These are phyloP conservation scores for Leptomonas seymouri DNA, from an alignment of 208 protist genomes.

Conservation along the genomic window DNA sequence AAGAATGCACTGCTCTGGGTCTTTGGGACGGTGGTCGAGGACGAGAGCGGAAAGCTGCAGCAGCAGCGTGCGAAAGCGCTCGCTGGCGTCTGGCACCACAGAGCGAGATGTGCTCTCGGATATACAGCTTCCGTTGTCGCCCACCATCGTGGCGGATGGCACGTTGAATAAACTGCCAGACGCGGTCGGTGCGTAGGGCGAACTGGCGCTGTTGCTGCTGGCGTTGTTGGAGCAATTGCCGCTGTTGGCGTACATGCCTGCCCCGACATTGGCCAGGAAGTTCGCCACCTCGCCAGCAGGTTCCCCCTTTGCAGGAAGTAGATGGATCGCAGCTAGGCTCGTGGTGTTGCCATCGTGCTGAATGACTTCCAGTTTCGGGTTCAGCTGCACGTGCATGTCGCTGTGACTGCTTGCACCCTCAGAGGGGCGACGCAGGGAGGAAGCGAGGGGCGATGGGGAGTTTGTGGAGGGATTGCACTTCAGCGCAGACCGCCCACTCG, in stretches of 20 bases:
- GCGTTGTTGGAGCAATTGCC: too few species aligned
- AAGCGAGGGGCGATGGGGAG: conserved; percentile 4
- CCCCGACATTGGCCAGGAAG: conserved; percentile 35
- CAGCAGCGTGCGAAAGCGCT: conserved; percentile 40
- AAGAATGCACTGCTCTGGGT: conserved; percentile 61
- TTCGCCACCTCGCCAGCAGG: conserved; percentile 38
- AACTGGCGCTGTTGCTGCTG: conserved; percentile 1
- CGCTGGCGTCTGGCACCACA: conserved; percentile 10
- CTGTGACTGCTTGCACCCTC: conserved; percentile 25
- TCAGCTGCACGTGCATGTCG: conserved; percentile 41
- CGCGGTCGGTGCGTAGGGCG: not conserved
- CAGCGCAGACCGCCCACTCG: conserved; percentile 21
- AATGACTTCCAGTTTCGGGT: conserved; percentile 35
- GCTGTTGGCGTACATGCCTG: conserved; percentile 7
- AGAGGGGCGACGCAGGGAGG: conserved; percentile 31
- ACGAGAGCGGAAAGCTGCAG: conserved; percentile 42
- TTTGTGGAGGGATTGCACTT: conserved; percentile 10
- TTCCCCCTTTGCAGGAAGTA: conserved; percentile 4
- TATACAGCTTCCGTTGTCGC: not conserved
- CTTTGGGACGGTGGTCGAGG: conserved; percentile 43
- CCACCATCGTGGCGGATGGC: not conserved
- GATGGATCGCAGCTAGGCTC: not conserved
- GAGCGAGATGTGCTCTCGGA: not conserved
- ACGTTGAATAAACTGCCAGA: not conserved
- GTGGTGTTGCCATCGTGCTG: conserved; percentile 38